Base-by-base conservation (phyloP, 495 filamentous ascomycete genomes). In the Beverwykella pulmonaria region DNA sequence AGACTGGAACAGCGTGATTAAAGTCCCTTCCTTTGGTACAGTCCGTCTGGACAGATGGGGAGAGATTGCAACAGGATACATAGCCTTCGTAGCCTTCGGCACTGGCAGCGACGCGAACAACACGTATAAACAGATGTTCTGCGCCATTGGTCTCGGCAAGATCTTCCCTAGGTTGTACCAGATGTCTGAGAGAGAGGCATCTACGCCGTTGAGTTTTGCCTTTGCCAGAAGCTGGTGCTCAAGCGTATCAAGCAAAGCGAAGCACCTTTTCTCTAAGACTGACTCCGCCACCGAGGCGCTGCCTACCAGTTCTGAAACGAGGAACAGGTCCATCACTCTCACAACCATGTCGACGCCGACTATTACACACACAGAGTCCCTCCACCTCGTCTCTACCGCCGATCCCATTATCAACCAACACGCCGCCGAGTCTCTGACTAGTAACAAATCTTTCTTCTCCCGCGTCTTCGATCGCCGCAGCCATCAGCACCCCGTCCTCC, bases 81-180 rank as follows among this genome's bases (percentile, higher is more conserved):
- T 87, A 50, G 80, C 91, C 15, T 91, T 95, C 68, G 59, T 86
- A 39, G 89, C 92, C 80, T 97, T 96, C 71, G 94, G 94, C 29
- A 83, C 88, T 17, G 92, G 90, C 17, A 79, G 78, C 22, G 93
- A 97, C 61, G 90, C 90, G 3, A 76, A 83, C n/a, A 82, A 82
- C 48, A 86, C 89, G 76, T 97, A 97, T 74, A 82, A 85, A 56
- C 73, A 72, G 2, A 80, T 82, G 65, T 77, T 88, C 2, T 72
- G 81, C 29, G 71, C 62, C 12, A 5, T 85, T 20, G 84, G 86
- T 0, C 64, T 90, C 19, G 83, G 77, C 14, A 80, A 74, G 36
- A 61, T 79, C 52, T 82, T 82, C 65, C 81, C 82, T 10, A 61
- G 65, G 19, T 59, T 71, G n/a, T 64, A 68, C 49, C 23, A n/a